phyloP scores from a whole-genome alignment of 768 basidiomycete genomes.

The Russula dissimulans region DNA sequence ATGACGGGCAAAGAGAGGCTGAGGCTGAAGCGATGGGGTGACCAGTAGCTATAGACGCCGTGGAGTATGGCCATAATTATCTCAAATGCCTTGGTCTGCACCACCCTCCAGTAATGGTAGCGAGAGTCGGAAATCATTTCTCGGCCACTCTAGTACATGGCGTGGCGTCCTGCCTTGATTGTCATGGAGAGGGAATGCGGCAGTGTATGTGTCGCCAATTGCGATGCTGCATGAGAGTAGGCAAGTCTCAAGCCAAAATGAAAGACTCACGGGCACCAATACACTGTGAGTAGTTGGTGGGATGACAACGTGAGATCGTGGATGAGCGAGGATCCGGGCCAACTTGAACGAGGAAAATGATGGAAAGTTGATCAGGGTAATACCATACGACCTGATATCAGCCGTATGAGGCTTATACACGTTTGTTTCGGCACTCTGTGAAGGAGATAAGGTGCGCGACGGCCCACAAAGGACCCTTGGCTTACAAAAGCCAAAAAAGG shows the following conservation, averaged over 20 bases:
- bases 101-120: no score
- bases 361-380: slow-evolving; percentile 80
- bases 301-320: slow-evolving; percentile 38
- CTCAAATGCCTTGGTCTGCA: no score
- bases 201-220: slow-evolving; percentile 30
- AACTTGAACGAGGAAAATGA: neutral
- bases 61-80: slow-evolving; percentile 7
- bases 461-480: no score
- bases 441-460: no score
- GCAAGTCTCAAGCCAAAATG: slow-evolving; percentile 76
- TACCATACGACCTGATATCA: slow-evolving; percentile 97
- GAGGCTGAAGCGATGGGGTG: slow-evolving; percentile 56
- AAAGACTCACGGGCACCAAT: slow-evolving; percentile 81
- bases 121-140: no score
- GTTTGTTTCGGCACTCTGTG: slow-evolving; percentile 96
- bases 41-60: slow-evolving; percentile 43
- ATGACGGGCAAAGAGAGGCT: slow-evolving; percentile 61
- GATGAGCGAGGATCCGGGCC: slow-evolving; percentile 5
- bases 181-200: slow-evolving; percentile 40
- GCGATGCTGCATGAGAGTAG: slow-evolving; percentile 48
- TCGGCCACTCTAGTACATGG: no score
- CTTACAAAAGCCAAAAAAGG: no score
- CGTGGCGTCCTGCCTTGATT: no score
- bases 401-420: slow-evolving; percentile 90
- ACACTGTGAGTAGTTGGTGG: slow-evolving; percentile 51